Conservation (phyloP, 2,329 filamentous ascomycete species). For the Trichoderma atrobrunneum region DNA sequence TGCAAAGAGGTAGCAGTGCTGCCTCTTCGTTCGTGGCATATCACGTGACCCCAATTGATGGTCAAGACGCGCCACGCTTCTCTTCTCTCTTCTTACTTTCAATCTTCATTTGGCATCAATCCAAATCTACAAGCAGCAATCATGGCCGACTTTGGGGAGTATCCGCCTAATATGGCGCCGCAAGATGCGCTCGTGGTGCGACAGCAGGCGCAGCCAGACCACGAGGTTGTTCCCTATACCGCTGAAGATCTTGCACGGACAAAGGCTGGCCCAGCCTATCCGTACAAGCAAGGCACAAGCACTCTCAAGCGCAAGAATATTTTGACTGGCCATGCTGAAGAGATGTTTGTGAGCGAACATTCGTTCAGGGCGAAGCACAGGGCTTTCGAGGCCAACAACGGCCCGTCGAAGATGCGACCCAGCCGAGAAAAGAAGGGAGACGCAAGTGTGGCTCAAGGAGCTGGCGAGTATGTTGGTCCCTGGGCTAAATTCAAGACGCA, state of each 20-base stretch:
- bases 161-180: slow-evolving; percentile 64
- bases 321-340: slow-evolving; percentile 80
- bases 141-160: slow-evolving; percentile 62
- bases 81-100: background rate
- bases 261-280: slow-evolving; percentile 67
- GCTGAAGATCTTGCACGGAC: slow-evolving; percentile 69
- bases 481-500: slow-evolving; percentile 82
- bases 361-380: slow-evolving; percentile 87
- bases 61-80: slow-evolving; percentile 14
- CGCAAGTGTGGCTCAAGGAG: slow-evolving; percentile 78
- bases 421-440: slow-evolving; percentile 84
- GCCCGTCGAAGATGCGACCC: slow-evolving; percentile 61
- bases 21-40: background rate
- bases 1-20: background rate
- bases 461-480: slow-evolving; percentile 85
- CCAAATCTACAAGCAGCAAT: slow-evolving; percentile 21
- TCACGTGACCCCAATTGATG: slow-evolving; percentile 5
- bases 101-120: background rate
- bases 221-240: slow-evolving; percentile 63
- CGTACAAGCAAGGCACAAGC: slow-evolving; percentile 64
- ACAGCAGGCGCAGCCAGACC: slow-evolving; percentile 52
- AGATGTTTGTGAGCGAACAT: slow-evolving; percentile 85
- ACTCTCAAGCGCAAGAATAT: slow-evolving; percentile 74
- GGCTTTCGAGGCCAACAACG: slow-evolving; percentile 68
- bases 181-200: slow-evolving; percentile 62